Conservation (phyloP, 2,329 filamentous ascomycete species). For the Diplocarpon mali region DNA sequence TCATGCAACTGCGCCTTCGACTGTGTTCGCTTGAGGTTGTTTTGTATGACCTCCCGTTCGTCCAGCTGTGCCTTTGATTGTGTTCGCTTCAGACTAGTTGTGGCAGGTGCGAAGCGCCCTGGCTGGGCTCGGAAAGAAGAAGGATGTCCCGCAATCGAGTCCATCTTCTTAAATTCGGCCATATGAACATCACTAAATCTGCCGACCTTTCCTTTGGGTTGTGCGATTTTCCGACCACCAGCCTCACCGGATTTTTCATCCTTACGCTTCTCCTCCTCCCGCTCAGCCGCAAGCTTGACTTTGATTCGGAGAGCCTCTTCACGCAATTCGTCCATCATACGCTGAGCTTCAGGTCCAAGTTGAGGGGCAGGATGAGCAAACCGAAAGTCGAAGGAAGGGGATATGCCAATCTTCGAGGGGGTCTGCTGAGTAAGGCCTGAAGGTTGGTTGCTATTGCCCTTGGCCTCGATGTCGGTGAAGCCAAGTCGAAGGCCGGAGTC, state of each 20-base stretch:
- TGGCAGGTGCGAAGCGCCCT: slow-evolving; percentile 40
- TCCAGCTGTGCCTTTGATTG: slow-evolving; percentile 37
- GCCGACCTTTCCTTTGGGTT: slow-evolving; percentile 63
- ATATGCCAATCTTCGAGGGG: slow-evolving; percentile 47
- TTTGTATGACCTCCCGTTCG: slow-evolving; percentile 5
- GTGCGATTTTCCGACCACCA: slow-evolving; percentile 60
- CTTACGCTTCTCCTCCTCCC: slow-evolving; percentile 41
- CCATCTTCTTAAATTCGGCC: slow-evolving; percentile 93
- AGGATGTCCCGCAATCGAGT: slow-evolving; percentile 80
- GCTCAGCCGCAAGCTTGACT: slow-evolving; percentile 51
- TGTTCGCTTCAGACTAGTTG: slow-evolving; percentile 34
- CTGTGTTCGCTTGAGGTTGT: slow-evolving; percentile 33
- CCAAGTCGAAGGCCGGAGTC: slow-evolving; percentile 75
- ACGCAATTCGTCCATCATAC: slow-evolving; percentile 55
- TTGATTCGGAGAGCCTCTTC: slow-evolving; percentile 63
- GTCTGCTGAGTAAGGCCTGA: slow-evolving; percentile 43
- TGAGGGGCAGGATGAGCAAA: slow-evolving; percentile 43
- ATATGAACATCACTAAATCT: slow-evolving; percentile 81
- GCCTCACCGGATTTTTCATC: slow-evolving; percentile 32
- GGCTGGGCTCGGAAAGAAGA: slow-evolving; percentile 60
- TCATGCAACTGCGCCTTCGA: slow-evolving; percentile 53
- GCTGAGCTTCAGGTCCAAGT: slow-evolving; percentile 50
- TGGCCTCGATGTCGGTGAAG: slow-evolving; percentile 55
- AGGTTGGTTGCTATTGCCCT: slow-evolving; percentile 29
- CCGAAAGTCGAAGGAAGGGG: slow-evolving; percentile 55